A percentile compares a stretch with the other conserved stretches of the same genome.
phyloP scores from a whole-genome alignment of 2,329 filamentous ascomycete genomes.

The Diaporthe citri region DNA sequence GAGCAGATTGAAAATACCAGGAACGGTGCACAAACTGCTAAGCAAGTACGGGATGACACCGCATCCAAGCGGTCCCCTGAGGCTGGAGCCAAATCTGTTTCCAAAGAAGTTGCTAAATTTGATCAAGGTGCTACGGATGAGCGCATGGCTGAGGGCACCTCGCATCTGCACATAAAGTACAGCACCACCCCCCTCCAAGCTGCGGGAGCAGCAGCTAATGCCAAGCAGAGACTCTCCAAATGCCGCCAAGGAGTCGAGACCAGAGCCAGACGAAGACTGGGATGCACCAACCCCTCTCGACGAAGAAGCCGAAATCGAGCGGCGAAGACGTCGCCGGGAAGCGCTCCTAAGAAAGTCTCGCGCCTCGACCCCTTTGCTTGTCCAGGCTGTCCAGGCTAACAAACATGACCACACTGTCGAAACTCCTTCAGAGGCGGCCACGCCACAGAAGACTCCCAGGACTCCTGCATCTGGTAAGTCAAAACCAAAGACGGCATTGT shows the following conservation, averaged over 20 bases:
- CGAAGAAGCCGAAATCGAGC: slow-evolving; percentile 86
- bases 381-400: slow-evolving; percentile 78
- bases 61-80: slow-evolving; percentile 74
- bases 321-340: slow-evolving; percentile 85
- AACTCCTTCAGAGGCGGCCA: slow-evolving; percentile 60
- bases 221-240: slow-evolving; percentile 26
- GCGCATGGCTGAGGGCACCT: slow-evolving; percentile 48
- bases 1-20: slow-evolving; percentile 51
- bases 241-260: slow-evolving; percentile 28
- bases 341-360: slow-evolving; percentile 87
- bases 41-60: slow-evolving; percentile 67
- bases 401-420: slow-evolving; percentile 69
- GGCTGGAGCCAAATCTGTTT: slow-evolving; percentile 69
- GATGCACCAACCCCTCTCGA: slow-evolving; percentile 75
- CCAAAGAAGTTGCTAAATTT: slow-evolving; percentile 77
- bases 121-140: slow-evolving; percentile 69
- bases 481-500: background rate
- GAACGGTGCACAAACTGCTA: slow-evolving; percentile 62
- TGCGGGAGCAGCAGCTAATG: slow-evolving; percentile 9
- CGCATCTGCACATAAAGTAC: slow-evolving; percentile 53
- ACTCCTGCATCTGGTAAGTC: slow-evolving; percentile 64
- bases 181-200: slow-evolving; percentile 32
- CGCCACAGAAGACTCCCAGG: slow-evolving; percentile 51
- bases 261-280: slow-evolving; percentile 53
- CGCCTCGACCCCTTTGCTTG: slow-evolving; percentile 78